These are phyloP conservation scores for Serpula lacrymans DNA, from an alignment of 768 basidiomycete genomes.

Conservation along the genomic window DNA sequence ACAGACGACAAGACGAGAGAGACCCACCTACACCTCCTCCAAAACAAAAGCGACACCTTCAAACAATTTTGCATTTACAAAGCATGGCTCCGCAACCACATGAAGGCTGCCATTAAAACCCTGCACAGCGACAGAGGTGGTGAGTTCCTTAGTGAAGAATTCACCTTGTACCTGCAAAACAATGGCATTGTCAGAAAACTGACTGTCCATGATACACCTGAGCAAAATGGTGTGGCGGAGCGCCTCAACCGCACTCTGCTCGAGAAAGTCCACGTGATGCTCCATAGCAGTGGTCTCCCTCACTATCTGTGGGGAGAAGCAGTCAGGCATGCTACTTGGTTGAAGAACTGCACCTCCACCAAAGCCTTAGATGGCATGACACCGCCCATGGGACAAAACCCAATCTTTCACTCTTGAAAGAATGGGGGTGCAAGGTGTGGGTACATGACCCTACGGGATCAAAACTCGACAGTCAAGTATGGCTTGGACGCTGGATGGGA, in stretches of 20 bases:
- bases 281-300: conserved; percentile 13
- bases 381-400: conserved; percentile 10
- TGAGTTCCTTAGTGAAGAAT: conserved; percentile 6
- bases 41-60: too few relatives aligned
- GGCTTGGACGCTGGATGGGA: conserved; percentile 14
- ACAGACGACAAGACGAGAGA: too few relatives aligned
- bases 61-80: too few relatives aligned
- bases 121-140: conserved; percentile 8
- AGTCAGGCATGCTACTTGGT: conserved; percentile 10
- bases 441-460: conserved; percentile 6
- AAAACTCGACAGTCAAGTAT: conserved; percentile 12
- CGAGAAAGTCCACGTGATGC: conserved; percentile 11
- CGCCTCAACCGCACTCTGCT: conserved; percentile 16
- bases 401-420: conserved; percentile 11
- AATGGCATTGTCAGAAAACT: neutral
- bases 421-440: conserved; percentile 21
- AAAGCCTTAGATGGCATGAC: conserved; percentile 10
- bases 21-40: too few relatives aligned
- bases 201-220: conserved; percentile 12
- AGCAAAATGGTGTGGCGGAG: conserved; percentile 27
- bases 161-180: neutral
- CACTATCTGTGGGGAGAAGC: conserved; percentile 21
- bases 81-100: too few relatives aligned
- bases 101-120: too few relatives aligned
- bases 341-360: conserved; percentile 18